Conservation (phyloP, 2,329 filamentous ascomycete genomes). For the Graphilbum sp. region DNA sequence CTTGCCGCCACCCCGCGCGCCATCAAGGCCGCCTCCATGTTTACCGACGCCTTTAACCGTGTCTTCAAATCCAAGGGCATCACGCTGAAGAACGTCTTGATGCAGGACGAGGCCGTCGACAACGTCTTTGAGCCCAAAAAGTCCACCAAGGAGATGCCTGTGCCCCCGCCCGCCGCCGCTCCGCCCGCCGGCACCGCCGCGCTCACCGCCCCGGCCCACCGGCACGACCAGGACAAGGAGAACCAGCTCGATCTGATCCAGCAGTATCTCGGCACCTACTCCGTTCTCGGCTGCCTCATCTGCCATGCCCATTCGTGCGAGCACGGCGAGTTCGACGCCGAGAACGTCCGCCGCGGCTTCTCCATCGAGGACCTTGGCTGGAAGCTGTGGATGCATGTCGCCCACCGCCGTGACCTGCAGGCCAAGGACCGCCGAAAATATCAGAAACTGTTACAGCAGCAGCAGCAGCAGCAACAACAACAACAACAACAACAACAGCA, state of each 20-base stretch:
- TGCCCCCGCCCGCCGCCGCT: too few relatives aligned
- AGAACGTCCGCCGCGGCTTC: constrained; percentile 36
- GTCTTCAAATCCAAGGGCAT: constrained; percentile 33
- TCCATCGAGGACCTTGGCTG: constrained; percentile 24
- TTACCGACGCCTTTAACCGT: constrained; percentile 39
- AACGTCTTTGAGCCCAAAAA: constrained; percentile 36
- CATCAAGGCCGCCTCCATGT: constrained; percentile 27
- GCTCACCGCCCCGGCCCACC: too few relatives aligned
- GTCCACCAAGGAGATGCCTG: constrained; percentile 35
- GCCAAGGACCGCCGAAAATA: constrained; percentile 8
- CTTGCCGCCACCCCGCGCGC: constrained; percentile 22
- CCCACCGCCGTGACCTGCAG: constrained; percentile 12
- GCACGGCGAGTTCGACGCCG: constrained; percentile 39
- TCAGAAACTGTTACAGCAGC: neutral
- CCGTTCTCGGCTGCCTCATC: constrained; percentile 38
- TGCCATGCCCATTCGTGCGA: constrained; percentile 45
- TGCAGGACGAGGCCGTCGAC: constrained; percentile 37
- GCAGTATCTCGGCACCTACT: constrained; percentile 35
- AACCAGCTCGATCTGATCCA: constrained; percentile 24
- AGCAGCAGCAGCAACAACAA: neutral
- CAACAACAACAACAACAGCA: neutral
- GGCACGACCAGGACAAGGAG: constrained; percentile 20
- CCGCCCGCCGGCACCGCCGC: too few relatives aligned
- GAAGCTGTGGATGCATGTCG: constrained; percentile 9
- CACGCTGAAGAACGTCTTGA: constrained; percentile 33